Evolutionary conservation across 768 basidiomycete genomes (phyloP).

Genomic region (Porpolomopsis calyptriformis): DNA sequence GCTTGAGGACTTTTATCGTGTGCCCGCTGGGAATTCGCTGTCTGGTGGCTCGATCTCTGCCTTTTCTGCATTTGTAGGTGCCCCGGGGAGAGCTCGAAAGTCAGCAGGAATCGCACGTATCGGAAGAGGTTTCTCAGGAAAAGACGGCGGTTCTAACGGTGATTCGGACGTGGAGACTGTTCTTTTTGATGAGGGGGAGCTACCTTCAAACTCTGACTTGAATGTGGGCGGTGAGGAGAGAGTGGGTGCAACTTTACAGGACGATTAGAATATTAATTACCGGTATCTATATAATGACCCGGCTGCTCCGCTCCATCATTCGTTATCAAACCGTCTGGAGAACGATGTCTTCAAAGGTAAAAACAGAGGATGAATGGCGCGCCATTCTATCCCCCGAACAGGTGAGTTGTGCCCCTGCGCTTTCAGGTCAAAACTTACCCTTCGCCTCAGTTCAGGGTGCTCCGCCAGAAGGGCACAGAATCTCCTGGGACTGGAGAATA

Average conservation of each 20-base stretch:
- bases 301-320: background rate
- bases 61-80: slow-evolving; percentile 55
- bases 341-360: slow-evolving; percentile 29
- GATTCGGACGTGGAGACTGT: slow-evolving; percentile 33
- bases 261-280: slow-evolving; percentile 15
- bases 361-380: slow-evolving; percentile 76
- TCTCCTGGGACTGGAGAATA: slow-evolving; percentile 67
- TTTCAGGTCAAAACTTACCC: background rate
- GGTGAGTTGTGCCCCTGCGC: slow-evolving; percentile 31
- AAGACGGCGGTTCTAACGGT: background rate
- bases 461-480: slow-evolving; percentile 86
- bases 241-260: slow-evolving; percentile 24
- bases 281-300: background rate
- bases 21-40: slow-evolving; percentile 42
- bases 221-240: slow-evolving; percentile 35
- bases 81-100: slow-evolving; percentile 29
- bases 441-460: slow-evolving; percentile 58
- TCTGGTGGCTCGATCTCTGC: slow-evolving; percentile 35
- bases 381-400: slow-evolving; percentile 74
- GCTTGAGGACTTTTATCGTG: slow-evolving; percentile 56
- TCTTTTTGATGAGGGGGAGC: slow-evolving; percentile 53
- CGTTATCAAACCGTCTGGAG: slow-evolving; percentile 10
- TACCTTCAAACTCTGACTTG: slow-evolving; percentile 33
- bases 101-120: background rate
- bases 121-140: background rate